Base-by-base conservation (phyloP, 2,329 filamentous ascomycete genomes). In the Fusarium sp. region DNA sequence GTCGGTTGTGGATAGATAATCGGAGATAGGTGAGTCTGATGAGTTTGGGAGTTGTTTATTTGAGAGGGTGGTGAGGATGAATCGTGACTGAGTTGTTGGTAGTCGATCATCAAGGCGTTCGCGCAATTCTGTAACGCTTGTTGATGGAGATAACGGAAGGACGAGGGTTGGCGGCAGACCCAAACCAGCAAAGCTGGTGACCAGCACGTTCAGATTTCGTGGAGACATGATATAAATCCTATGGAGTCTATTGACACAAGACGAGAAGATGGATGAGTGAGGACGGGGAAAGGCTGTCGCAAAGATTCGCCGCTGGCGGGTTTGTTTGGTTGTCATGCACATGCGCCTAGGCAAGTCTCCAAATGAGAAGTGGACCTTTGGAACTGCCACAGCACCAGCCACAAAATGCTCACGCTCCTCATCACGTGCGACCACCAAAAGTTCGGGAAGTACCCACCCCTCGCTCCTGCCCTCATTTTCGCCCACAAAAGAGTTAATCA, bases 101-200 rank as follows among this genome's bases (percentile, higher is more conserved):
- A 91, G 84, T 69, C 85, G 92, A 70, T 83, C 86, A 78, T 88
- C 80, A 80, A 94, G 85, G 57, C 82, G 81, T 54, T 87, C 80
- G 72, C 90, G 89, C 20, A 98, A 84, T 70, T 94, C 87, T 60
- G 86, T 84, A 74, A 94, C 83, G 14, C 89, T 88, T 10, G 91
- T 88, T 32, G 89, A 84, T 27, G 88, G 82, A 11, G 88, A 83
- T 24, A 97, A 82, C 1, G 93, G 90, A n/a, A 98, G 85, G 7
- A 92, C 90, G 34, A 97, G 85, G 1, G 94, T 97, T n/a, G 92
- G 83, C 4, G 95, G 94, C 9, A 97, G 87, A 48, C 91, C 90
- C 20, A 97, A 87, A 69, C 95, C 95, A 10, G 91, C 86, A 76
- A 98, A 95, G 67, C 91, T 93, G 73, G 93, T 91, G 66, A 99